Conservation (phyloP, 169 alveolate genomes). For the Plasmodium inui region DNA sequence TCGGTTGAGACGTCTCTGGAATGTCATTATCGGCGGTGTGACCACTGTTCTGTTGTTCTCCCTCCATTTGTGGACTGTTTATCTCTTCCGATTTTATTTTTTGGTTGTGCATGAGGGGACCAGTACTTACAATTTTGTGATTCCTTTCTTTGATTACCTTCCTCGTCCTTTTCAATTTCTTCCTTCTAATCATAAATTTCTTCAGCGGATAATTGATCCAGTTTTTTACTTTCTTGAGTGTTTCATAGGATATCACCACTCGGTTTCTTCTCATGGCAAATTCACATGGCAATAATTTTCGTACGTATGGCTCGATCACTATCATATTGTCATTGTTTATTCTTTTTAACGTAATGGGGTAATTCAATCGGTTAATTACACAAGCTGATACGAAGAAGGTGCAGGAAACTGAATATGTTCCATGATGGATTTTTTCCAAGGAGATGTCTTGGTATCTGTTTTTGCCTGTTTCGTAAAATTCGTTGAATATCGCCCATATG, state of each 20-base stretch:
- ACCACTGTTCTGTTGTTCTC: neutral
- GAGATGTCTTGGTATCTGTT: conserved; percentile 72
- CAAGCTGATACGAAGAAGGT: conserved; percentile 72
- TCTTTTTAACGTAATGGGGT: conserved; percentile 63
- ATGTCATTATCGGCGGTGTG: neutral
- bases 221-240: conserved; percentile 53
- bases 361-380: conserved; percentile 48
- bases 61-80: neutral
- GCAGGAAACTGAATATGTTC: conserved; percentile 54
- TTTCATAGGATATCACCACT: conserved; percentile 53
- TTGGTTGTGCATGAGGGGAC: neutral
- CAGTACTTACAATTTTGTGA: neutral
- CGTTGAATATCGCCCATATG: conserved; percentile 73
- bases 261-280: conserved; percentile 29
- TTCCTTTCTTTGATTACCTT: conserved; percentile 1
- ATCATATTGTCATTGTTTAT: conserved; percentile 46
- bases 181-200: conserved; percentile 46
- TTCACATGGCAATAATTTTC: conserved; percentile 68
- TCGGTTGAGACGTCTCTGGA: neutral
- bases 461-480: conserved; percentile 67
- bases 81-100: neutral
- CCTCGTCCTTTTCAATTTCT: conserved; percentile 21
- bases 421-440: conserved; percentile 60
- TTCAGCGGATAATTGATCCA: conserved; percentile 57
- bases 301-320: conserved; percentile 53